Percentiles rank a stretch among this genome's conserved stretches.
These are phyloP conservation scores for Xylariaceae sp. DNA, from an alignment of 2,329 filamentous ascomycete species.

Conservation along the genomic window DNA sequence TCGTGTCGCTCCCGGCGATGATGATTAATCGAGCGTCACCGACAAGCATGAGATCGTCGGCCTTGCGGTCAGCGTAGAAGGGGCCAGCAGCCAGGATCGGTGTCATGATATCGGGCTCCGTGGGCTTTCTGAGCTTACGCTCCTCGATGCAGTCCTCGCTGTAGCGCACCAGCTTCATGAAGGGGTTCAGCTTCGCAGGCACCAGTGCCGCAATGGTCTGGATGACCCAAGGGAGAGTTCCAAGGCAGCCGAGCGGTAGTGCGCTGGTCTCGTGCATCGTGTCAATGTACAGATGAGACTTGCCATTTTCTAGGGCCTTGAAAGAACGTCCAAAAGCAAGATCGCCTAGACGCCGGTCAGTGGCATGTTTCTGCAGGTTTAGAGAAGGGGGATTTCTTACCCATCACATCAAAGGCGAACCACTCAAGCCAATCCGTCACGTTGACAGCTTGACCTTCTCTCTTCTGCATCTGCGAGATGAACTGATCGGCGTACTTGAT, in stretches of 20 bases:
- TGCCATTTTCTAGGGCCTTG: constrained; percentile 10
- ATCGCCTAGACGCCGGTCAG: constrained; percentile 7
- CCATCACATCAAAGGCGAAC: constrained; percentile 23
- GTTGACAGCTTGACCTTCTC: constrained; percentile 14
- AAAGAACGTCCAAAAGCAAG: constrained; percentile 21
- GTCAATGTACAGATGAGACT: constrained; percentile 19
- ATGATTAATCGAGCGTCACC: constrained; percentile 18
- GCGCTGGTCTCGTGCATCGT: constrained; percentile 18
- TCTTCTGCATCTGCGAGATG: constrained; percentile 13
- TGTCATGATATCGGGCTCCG: constrained; percentile 18
- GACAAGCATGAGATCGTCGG: constrained; percentile 15
- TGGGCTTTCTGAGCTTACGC: constrained; percentile 13
- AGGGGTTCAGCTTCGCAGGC: constrained; percentile 14
- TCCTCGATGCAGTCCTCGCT: constrained; percentile 17
- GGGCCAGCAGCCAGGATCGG: constrained; percentile 15
- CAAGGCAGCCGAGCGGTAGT: constrained; percentile 15
- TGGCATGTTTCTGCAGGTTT: no score
- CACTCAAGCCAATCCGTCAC: constrained; percentile 18
- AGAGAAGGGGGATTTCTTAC: constrained; percentile 2
- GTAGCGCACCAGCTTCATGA: constrained; percentile 15
- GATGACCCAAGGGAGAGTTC: constrained; percentile 18
- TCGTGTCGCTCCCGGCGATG: constrained; percentile 19
- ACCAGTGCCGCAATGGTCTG: constrained; percentile 15
- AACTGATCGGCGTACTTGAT: constrained; percentile 19
- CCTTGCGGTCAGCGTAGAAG: constrained; percentile 14